A percentile compares a stretch with the other conserved stretches of the same genome.
phyloP scores from a whole-genome alignment of 495 filamentous ascomycete genomes.

The Penicillium fimorum region DNA sequence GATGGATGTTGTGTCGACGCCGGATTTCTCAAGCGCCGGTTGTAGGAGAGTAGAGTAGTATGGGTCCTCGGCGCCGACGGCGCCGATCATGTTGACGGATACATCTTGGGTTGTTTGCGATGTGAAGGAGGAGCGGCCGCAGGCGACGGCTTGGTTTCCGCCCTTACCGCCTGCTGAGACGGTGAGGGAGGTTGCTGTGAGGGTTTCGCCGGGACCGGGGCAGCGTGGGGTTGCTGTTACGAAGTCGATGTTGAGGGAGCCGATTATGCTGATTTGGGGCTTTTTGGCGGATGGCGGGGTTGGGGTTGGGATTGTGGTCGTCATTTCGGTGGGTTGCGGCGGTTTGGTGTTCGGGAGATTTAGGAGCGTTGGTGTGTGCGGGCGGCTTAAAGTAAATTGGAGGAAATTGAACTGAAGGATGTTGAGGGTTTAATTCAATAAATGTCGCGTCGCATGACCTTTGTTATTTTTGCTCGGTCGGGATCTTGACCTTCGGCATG shows the following conservation, averaged over 20 bases:
- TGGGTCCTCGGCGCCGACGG: slow-evolving; percentile 24
- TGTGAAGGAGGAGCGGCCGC: slow-evolving; percentile 26
- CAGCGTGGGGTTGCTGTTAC: slow-evolving; percentile 28
- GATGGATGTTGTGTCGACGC: slow-evolving; percentile 20
- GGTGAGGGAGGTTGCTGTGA: slow-evolving; percentile 27
- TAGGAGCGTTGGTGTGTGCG: neutral
- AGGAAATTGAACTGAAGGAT: neutral
- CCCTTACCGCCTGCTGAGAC: slow-evolving; percentile 30
- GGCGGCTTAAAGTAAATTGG: neutral
- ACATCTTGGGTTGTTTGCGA: slow-evolving; percentile 21
- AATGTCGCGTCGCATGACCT: neutral
- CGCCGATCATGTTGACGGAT: slow-evolving; percentile 25
- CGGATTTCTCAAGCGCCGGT: slow-evolving; percentile 21
- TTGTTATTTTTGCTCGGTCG: neutral
- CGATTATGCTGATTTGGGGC: slow-evolving; percentile 25
- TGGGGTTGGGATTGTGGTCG: neutral
- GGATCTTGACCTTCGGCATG: slow-evolving; percentile 2
- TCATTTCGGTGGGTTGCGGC: slow-evolving; percentile 6
- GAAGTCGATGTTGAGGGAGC: slow-evolving; percentile 32
- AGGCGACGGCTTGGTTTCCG: slow-evolving; percentile 30
- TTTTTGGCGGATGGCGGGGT: neutral
- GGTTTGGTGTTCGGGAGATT: neutral
- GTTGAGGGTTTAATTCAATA: neutral
- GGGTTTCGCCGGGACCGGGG: slow-evolving; percentile 26
- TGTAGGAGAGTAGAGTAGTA: slow-evolving; percentile 24